Percentiles rank a stretch among this genome's conserved stretches.
Conservation (phyloP, 2,329 filamentous ascomycete species). For the Ophiostoma triangulosporum region DNA sequence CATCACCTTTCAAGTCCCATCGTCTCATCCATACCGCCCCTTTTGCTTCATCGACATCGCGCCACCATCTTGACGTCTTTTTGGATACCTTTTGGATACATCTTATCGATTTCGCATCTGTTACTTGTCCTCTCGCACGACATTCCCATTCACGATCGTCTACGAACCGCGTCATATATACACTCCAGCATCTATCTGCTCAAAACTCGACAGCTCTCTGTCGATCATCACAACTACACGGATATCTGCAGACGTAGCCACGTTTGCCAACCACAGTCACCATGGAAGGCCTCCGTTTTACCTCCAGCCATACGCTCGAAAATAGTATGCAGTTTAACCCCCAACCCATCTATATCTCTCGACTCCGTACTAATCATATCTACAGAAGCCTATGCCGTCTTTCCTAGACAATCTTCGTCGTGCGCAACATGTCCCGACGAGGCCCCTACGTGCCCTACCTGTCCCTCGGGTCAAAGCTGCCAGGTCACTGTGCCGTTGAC, state of each 20-base stretch:
- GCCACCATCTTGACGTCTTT: not conserved
- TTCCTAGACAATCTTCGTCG: slow-evolving; percentile 25
- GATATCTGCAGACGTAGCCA: not conserved
- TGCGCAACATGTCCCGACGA: slow-evolving; percentile 34
- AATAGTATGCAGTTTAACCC: not conserved
- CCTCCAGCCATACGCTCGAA: not conserved
- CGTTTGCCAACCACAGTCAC: not conserved
- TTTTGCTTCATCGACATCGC: not conserved
- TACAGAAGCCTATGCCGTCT: slow-evolving; percentile 19
- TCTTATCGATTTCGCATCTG: not conserved
- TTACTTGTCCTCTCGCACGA: not conserved
- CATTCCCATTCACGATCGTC: not conserved
- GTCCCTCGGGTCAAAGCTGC: slow-evolving; percentile 29
- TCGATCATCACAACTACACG: not conserved
- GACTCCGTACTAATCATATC: not conserved
- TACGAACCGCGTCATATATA: not conserved
- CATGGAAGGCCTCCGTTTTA: not conserved
- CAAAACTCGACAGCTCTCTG: not conserved
- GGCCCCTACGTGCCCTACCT: slow-evolving; percentile 32
- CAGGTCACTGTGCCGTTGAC: slow-evolving; percentile 30
- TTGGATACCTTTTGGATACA: not conserved
- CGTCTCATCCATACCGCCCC: not conserved
- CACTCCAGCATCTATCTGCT: not conserved
- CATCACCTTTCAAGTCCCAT: not conserved
- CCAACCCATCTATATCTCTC: not conserved